Evolutionary conservation across 208 protist species (phyloP).

Genomic region (Leishmania braziliensis): DNA sequence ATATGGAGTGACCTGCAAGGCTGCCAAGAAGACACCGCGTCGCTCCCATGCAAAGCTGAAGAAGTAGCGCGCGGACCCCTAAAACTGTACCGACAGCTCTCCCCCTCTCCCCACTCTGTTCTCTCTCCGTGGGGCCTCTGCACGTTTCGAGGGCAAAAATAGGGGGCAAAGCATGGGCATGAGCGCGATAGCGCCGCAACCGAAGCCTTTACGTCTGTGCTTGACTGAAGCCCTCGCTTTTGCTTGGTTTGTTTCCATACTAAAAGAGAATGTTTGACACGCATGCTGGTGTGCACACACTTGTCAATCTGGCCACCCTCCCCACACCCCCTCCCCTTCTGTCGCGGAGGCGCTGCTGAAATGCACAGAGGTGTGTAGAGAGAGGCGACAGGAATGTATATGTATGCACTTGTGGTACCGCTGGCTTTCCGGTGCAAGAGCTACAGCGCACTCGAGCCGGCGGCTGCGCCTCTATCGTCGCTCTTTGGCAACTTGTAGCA

Average conservation of each 20-base stretch:
- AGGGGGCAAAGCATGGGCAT: background rate
- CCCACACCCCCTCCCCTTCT: background rate
- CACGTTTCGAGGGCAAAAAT: background rate
- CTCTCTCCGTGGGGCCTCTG: background rate
- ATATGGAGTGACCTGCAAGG: background rate
- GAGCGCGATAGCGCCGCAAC: background rate
- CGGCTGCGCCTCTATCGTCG: background rate
- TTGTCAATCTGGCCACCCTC: background rate
- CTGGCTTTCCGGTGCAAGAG: background rate
- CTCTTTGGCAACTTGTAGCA: background rate
- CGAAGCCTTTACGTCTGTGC: background rate
- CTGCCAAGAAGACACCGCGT: constrained; percentile 25
- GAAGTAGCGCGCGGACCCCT: background rate
- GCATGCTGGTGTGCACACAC: background rate
- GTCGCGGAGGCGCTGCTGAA: background rate
- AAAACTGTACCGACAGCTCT: background rate
- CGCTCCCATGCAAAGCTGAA: constrained; percentile 17
- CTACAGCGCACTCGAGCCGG: background rate
- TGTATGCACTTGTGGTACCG: background rate
- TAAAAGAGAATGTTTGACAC: background rate
- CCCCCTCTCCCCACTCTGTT: background rate
- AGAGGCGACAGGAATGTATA: background rate
- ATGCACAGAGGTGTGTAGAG: background rate
- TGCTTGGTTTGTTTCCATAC: background rate
- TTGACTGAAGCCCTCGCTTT: background rate